Evolutionary conservation across 2,329 filamentous ascomycete genomes (phyloP).

Genomic region (Sordariomycetes sp.): DNA sequence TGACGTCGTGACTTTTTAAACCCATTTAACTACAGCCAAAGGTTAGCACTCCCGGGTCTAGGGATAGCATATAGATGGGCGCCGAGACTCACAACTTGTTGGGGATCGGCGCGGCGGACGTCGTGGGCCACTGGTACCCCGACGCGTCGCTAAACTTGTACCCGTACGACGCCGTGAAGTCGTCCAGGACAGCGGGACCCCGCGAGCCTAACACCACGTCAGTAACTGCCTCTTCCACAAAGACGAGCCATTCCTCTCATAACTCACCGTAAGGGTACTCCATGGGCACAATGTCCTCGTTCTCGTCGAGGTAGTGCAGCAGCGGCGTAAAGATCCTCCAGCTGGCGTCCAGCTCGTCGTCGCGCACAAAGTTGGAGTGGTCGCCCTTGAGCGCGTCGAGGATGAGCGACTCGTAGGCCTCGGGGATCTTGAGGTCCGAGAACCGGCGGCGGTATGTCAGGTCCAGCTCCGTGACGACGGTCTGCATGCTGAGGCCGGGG

Average conservation of each 20-base stretch:
- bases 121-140: constrained; percentile 89
- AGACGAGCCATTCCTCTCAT: too few relatives aligned
- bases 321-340: constrained; percentile 98
- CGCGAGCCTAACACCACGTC: constrained; percentile 60
- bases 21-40: not conserved
- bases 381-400: constrained; percentile 96
- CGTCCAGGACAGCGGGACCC: constrained; percentile 88
- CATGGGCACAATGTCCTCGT: constrained; percentile 99
- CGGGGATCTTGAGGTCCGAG: constrained; percentile 97
- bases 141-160: constrained; percentile 98
- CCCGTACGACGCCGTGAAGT: constrained; percentile 95
- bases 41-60: not conserved
- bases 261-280: constrained; percentile 96
- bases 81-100: constrained; percentile 64
- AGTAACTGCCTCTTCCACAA: not conserved
- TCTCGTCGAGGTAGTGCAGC: constrained; percentile 94
- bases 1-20: not conserved
- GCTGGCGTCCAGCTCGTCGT: constrained; percentile 91
- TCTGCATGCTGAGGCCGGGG: constrained; percentile 97
- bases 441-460: constrained; percentile 96
- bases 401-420: constrained; percentile 96
- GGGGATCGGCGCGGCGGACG: constrained; percentile 45
- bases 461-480: constrained; percentile 94
- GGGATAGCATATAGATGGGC: not conserved
- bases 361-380: constrained; percentile 97